A percentile compares a stretch with the other conserved stretches of the same genome.
Evolutionary conservation across 805 yeast species (phyloP).

Genomic region (Kazachstania taianensis): DNA sequence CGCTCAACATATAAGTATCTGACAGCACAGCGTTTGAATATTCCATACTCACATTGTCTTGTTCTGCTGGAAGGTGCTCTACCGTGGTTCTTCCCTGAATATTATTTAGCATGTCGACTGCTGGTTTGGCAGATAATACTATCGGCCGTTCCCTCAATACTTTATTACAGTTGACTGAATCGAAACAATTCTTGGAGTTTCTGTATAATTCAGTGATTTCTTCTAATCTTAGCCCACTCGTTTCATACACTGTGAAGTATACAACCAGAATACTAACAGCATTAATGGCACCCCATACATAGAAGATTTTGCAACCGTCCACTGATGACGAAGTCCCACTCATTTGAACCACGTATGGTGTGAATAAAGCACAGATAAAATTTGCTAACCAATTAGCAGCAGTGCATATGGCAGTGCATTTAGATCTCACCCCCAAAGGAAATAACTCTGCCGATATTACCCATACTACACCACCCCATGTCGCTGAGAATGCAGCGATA

Average conservation of each 20-base stretch:
- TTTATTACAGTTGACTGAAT: constrained; percentile 36
- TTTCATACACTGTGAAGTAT: constrained; percentile 64
- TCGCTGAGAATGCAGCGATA: constrained; percentile 66
- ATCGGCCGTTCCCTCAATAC: constrained; percentile 13
- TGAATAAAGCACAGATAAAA: constrained; percentile 61
- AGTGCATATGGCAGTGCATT: constrained; percentile 64
- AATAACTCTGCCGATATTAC: constrained; percentile 57
- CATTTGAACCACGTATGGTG: constrained; percentile 60
- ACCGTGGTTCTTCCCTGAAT: constrained; percentile 3
- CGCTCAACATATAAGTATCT: not conserved
- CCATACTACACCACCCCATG: constrained; percentile 87
- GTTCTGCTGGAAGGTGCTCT: not conserved
- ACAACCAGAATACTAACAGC: constrained; percentile 49
- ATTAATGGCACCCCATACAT: constrained; percentile 70
- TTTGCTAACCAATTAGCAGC: constrained; percentile 79
- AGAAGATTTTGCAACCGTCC: constrained; percentile 61
- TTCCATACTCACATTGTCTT: no score
- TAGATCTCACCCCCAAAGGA: constrained; percentile 64
- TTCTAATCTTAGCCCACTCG: constrained; percentile 70
- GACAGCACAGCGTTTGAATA: no score
- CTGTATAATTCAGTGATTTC: constrained; percentile 70
- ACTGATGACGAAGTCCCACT: constrained; percentile 56
- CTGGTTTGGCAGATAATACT: constrained; percentile 1
- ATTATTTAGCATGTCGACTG: constrained; percentile 7
- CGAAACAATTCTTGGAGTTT: constrained; percentile 46